Evolutionary conservation across 768 basidiomycete species (phyloP).

Genomic region (Pseudohyphozyma bogoriensis): DNA sequence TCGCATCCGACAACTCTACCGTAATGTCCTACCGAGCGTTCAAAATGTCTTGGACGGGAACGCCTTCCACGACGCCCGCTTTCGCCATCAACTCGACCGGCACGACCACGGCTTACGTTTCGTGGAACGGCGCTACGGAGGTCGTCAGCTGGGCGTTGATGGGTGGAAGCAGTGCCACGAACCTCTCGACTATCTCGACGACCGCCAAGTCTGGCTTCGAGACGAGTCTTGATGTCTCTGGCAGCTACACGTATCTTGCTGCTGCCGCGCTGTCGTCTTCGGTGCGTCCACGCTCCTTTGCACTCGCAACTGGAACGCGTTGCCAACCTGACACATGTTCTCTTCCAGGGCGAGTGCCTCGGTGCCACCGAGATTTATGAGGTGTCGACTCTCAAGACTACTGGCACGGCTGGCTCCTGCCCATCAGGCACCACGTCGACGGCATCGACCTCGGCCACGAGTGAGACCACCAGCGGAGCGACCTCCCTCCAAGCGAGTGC

Average conservation of each 20-base stretch:
- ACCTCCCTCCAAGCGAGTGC: too few species aligned
- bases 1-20: constrained; percentile 18
- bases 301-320: too few species aligned
- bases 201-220: constrained; percentile 28
- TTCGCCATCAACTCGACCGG: constrained; percentile 13
- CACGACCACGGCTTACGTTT: constrained; percentile 22
- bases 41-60: constrained; percentile 25
- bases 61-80: constrained; percentile 19
- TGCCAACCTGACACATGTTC: not conserved
- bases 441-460: not conserved
- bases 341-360: constrained; percentile 9
- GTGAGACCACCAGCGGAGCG: too few species aligned
- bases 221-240: constrained; percentile 3
- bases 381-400: not conserved
- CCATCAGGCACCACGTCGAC: not conserved
- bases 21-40: constrained; percentile 33
- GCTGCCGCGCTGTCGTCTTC: not conserved
- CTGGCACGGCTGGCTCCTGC: constrained; percentile 8
- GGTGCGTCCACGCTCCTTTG: not conserved
- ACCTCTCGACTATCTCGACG: constrained; percentile 9
- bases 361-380: constrained; percentile 10
- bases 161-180: constrained; percentile 17
- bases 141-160: constrained; percentile 19
- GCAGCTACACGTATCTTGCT: not conserved
- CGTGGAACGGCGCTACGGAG: constrained; percentile 36